Evolutionary conservation across 208 protist genomes (phyloP).

Genomic region (Leishmania gerbilli): DNA sequence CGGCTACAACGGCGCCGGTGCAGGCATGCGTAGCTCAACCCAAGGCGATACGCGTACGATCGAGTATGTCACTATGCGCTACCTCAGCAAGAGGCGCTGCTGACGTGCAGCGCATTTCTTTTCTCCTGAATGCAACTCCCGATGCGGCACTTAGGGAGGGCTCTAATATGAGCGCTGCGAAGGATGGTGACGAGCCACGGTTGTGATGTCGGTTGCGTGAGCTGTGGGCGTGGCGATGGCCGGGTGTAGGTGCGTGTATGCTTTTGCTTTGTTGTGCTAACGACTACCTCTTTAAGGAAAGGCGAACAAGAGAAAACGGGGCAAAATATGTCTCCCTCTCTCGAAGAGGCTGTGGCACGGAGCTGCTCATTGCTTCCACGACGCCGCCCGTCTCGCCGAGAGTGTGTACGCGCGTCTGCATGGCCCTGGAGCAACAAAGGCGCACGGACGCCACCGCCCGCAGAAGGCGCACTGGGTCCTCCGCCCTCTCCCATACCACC

Average conservation of each 20-base stretch:
- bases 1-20: not conserved
- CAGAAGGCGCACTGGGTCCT: not conserved
- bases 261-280: not conserved
- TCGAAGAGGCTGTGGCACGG: not conserved
- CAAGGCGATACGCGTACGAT: not conserved
- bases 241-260: not conserved
- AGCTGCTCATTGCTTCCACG: no score
- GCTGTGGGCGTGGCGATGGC: not conserved
- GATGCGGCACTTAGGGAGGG: not conserved
- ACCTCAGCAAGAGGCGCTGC: not conserved
- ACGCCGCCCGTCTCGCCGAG: not conserved
- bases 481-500: not conserved
- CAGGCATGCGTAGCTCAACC: not conserved
- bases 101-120: not conserved
- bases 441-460: not conserved
- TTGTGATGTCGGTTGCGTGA: not conserved
- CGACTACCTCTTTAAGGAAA: conserved; percentile 1
- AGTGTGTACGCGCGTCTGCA: not conserved
- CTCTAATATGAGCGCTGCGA: not conserved
- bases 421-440: not conserved
- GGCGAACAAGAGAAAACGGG: not conserved
- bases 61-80: not conserved
- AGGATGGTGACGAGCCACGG: not conserved
- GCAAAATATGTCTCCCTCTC: not conserved
- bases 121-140: not conserved